Base-by-base conservation (phyloP, 1,139 yeast species). In the Hyphopichia fennica region DNA sequence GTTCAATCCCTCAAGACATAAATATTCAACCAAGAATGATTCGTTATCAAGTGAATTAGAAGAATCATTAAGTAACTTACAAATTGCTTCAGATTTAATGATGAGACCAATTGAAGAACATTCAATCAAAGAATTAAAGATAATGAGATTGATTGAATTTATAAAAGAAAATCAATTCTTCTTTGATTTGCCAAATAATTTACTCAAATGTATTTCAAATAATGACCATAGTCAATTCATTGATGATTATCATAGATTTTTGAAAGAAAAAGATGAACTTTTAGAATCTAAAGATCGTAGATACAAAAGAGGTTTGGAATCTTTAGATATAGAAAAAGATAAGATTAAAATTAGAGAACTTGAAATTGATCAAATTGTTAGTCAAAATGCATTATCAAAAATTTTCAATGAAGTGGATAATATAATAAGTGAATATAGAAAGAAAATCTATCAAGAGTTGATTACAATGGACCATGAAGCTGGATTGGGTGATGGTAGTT, bases 71-170 rank as follows among this genome's bases (percentile, higher is more conserved):
- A 70, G 67, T 40, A 72, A 74, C 47, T 65, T 82, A 34, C 76
- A 77, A 42, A 67, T 75, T 37, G 75, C 80, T n/a, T 84, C 91
- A 0, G 74, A 88, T 1, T 69, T 83, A 47, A 69, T 85, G 58
- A 77, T 89, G 48, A 81, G 90, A 47, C 98, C 98, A 0, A 80
- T 91, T 6, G 63, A 84, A 42, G 85, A 84, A 40, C 80, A 81
- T 43, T 77, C 81, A 45, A 66, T 72, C 9, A 82, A 80, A 51
- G 87, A 86, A 48, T 67, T 69, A 18, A 81, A 84, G 48, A 71
- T 87, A 40, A 67, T 72, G 39, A 73, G 74, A 30, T 78, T 95
- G 14, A 70, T 87, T 43, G 78, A 77, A 23, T 78, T 87, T 45
- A 72, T 90, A 17, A 82, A 82, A 39, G 69, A 74, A 35, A 80